Base-by-base conservation (phyloP, 208 protist species). In the Angomonas ambiguus region DNA sequence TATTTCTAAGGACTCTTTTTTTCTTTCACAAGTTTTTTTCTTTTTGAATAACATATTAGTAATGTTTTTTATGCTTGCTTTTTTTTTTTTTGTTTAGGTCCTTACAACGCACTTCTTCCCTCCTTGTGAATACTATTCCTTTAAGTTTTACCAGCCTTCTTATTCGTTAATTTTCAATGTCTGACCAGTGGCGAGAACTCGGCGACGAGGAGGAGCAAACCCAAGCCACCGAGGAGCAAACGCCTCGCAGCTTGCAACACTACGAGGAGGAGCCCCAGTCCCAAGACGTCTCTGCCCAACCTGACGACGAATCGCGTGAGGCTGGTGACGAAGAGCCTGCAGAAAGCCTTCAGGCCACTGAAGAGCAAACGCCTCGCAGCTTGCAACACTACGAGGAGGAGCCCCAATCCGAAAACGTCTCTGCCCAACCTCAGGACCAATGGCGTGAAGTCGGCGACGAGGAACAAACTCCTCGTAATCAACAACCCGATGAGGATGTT, bases 51-150 rank as follows among this genome's bases (percentile, higher is more conserved):
- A n/a, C n/a, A n/a, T n/a, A n/a, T n/a, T n/a, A n/a, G n/a, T n/a
- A n/a, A n/a, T n/a, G n/a, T n/a, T n/a, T n/a, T n/a, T n/a, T n/a
- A n/a, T n/a, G n/a, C n/a, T n/a, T n/a, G n/a, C n/a, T n/a, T n/a
- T n/a, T n/a, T n/a, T n/a, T n/a, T n/a, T n/a, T n/a, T n/a, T n/a
- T n/a, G n/a, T n/a, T n/a, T n/a, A n/a, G n/a, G n/a, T n/a, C n/a
- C n/a, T n/a, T n/a, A n/a, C n/a, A n/a, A n/a, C n/a, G n/a, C n/a
- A n/a, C n/a, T n/a, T n/a, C n/a, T n/a, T 24, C 51, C 48, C 69
- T 67, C 62, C 56, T 34, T 74, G 67, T 60, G 42, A 1, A 53
- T 11, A 42, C 18, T 31, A 53, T 61, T 25, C 20, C 42, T 45
- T 51, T 42, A 34, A 42, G 32, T 45, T 45, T 45, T 45, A 8